These are phyloP conservation scores for Emericellopsis cladophorae DNA, from an alignment of 2,329 filamentous ascomycete species.

Conservation along the genomic window DNA sequence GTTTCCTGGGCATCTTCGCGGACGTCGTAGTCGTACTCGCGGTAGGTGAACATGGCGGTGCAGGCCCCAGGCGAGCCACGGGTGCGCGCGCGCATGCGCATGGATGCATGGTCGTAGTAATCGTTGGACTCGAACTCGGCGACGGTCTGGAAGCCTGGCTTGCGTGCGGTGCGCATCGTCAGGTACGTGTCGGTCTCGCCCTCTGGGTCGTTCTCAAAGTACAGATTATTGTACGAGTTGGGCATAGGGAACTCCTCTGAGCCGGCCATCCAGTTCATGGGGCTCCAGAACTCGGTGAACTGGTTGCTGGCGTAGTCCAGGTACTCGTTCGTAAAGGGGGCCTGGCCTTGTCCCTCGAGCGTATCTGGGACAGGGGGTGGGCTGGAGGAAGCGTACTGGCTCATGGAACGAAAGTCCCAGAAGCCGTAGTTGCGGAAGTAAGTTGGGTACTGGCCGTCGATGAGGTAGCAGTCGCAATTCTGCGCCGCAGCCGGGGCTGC, in stretches of 20 bases:
- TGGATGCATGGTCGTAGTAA: conserved; percentile 13
- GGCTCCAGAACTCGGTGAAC: conserved; percentile 20
- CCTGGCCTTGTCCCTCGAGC: conserved; percentile 14
- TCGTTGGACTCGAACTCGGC: conserved; percentile 29
- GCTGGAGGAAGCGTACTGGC: conserved; percentile 10
- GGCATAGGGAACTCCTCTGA: conserved; percentile 18
- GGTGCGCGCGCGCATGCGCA: conserved; percentile 35
- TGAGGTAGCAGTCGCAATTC: conserved; percentile 16
- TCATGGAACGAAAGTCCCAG: conserved; percentile 17
- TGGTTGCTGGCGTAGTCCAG: conserved; percentile 14
- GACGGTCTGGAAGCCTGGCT: conserved; percentile 26
- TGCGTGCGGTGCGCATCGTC: conserved; percentile 30
- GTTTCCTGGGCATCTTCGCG: conserved; percentile 29
- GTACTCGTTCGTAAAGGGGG: conserved; percentile 18
- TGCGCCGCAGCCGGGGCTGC: not conserved
- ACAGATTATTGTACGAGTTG: conserved; percentile 26
- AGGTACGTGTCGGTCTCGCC: conserved; percentile 23
- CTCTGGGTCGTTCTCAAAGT: conserved; percentile 28
- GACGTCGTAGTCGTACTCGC: conserved; percentile 11
- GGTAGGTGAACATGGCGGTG: conserved; percentile 39
- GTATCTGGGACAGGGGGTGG: conserved; percentile 15
- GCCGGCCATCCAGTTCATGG: conserved; percentile 24
- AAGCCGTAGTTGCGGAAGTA: conserved; percentile 14
- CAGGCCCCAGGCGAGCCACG: conserved; percentile 31
- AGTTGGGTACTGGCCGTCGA: conserved; percentile 9